Conservation (phyloP, 2,329 filamentous ascomycete genomes). For the Stagonosporopsis tanaceti region DNA sequence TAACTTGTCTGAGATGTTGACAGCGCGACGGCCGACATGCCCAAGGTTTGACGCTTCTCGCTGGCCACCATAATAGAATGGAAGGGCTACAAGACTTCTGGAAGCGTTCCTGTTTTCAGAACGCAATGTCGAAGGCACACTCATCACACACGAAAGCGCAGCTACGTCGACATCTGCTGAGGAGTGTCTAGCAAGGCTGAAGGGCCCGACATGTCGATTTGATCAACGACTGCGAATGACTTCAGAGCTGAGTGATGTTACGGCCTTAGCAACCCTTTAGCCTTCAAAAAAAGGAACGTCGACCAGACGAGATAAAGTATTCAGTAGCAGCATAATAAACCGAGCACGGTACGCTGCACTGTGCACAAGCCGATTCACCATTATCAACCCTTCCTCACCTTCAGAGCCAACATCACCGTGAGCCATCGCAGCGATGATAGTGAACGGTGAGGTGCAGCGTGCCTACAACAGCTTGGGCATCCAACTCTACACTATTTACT, state of each 20-base stretch:
- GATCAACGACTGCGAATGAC: neutral
- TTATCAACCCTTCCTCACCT: neutral
- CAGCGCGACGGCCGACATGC: conserved; percentile 15
- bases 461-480: neutral
- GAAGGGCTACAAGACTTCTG: conserved; percentile 31
- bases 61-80: conserved; percentile 10
- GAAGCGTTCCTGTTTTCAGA: conserved; percentile 28
- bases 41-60: conserved; percentile 12
- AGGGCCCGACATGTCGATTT: neutral
- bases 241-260: neutral
- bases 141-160: neutral
- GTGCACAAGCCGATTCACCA: neutral
- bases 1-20: conserved; percentile 19
- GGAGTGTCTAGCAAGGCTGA: neutral
- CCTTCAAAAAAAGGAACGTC: neutral
- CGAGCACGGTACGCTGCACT: neutral
- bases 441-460: neutral
- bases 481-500: neutral
- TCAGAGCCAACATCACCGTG: neutral
- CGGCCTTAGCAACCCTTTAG: neutral
- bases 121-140: neutral
- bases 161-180: neutral
- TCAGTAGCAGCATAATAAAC: neutral
- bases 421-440: neutral
- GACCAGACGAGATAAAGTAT: neutral